Base-by-base conservation (phyloP, 2,329 filamentous ascomycete species). In the Botrytis paeoniae region DNA sequence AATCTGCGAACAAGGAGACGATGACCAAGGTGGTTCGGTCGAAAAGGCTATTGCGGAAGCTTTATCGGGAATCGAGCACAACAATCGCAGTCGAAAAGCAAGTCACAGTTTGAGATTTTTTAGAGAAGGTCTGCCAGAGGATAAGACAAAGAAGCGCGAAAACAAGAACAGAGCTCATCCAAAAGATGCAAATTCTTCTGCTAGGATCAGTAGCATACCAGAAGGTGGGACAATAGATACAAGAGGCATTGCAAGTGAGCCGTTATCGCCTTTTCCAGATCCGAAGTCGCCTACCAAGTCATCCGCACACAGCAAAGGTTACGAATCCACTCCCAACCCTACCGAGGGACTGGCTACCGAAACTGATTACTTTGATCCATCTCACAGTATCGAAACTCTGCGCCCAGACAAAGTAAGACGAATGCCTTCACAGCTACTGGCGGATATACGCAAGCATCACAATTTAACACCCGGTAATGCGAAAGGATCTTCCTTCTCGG, bases 41-140 rank as follows among this genome's bases (percentile, higher is more conserved):
- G 89, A 91, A 76, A 88, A 89, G 79, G 90, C 88, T n/a, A 87
- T 91, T 69, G 85, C 87, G 9, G 88, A 90, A 75, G 87, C 87
- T 41, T 84, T 91, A 78, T 85, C 87, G 29, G 88, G 89, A 3
- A 83, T 87, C n/a, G 89, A 91, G 77, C 88, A 85, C 60, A 90
- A 88, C 77, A 87, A 87, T 63, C 87, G 89, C 70, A 93, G 89
- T 78, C 87, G 89, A 76, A 92, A 91, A 81, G 87, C 89, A 57
- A 91, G 89, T 77, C 89, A 91, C 80, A 90, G 88, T 76, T 82
- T 92, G 73, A 85, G 89, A 2, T 89, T 91, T 78, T 92, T 92
- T 83, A 89, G 89, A 75, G 89, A 91, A 80, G 89, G 88, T 48
- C 82, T 91, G 29, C 88, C 88, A 4, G 87, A 89, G 70, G 88